Evolutionary conservation across 768 basidiomycete genomes (phyloP).

Genomic region (Mycena pura): DNA sequence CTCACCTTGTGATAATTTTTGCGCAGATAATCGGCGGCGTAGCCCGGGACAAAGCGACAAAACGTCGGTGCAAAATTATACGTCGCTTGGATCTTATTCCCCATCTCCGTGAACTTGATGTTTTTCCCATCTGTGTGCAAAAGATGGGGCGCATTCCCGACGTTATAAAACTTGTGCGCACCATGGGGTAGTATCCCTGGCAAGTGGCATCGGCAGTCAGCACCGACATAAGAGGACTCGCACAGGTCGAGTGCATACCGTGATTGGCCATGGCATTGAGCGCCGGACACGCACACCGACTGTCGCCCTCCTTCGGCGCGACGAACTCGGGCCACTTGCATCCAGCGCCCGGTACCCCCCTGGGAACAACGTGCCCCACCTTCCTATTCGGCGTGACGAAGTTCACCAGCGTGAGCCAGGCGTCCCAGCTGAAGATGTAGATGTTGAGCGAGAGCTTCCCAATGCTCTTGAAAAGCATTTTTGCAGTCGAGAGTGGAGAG

Average conservation of each 20-base stretch:
- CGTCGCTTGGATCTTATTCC: conserved; percentile 51
- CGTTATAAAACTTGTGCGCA: not conserved
- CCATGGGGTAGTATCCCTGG: conserved; percentile 65
- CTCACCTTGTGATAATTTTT: conserved; percentile 56
- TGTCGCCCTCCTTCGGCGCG: not conserved
- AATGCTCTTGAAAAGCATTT: not conserved
- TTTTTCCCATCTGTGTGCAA: conserved; percentile 59
- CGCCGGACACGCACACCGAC: not conserved
- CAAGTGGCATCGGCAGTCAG: not conserved
- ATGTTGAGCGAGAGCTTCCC: not conserved
- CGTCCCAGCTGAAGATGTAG: conserved; percentile 10
- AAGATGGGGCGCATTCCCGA: not conserved
- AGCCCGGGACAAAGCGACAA: conserved; percentile 69
- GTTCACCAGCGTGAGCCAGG: conserved; percentile 40
- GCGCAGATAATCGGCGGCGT: conserved; percentile 61
- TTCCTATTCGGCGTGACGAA: not conserved
- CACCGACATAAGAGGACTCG: too few relatives aligned
- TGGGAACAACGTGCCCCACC: not conserved
- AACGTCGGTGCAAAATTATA: conserved; percentile 78
- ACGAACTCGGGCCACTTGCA: not conserved
- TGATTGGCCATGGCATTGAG: not conserved
- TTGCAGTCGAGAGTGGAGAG: not conserved
- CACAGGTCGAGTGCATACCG: not conserved
- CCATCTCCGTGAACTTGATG: conserved; percentile 65
- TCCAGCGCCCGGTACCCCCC: too few relatives aligned